phyloP scores from a whole-genome alignment of 1,139 yeast species.

The Diutina siamensis region DNA sequence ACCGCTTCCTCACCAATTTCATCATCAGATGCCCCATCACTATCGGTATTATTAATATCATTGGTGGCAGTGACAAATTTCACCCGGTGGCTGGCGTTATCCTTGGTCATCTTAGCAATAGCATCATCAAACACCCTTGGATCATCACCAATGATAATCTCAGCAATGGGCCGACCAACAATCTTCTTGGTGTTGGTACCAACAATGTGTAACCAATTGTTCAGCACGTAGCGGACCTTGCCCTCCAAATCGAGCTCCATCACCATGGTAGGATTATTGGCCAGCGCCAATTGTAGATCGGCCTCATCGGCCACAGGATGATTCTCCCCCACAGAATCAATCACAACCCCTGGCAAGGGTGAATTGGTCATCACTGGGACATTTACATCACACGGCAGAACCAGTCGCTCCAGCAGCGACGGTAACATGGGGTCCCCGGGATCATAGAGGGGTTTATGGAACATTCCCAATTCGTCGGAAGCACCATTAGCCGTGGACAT shows the following conservation, averaged over 20 bases:
- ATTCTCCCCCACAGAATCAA: slow-evolving; percentile 7
- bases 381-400: slow-evolving; percentile 14
- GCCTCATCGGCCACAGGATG: slow-evolving; percentile 23
- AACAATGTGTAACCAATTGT: slow-evolving; percentile 65
- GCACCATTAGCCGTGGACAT: background rate
- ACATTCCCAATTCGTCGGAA: slow-evolving; percentile 4
- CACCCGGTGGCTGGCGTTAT: slow-evolving; percentile 70
- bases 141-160: slow-evolving; percentile 63
- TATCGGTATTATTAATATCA: slow-evolving; percentile 4
- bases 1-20: background rate
- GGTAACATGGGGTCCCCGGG: background rate
- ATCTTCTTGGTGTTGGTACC: slow-evolving; percentile 54
- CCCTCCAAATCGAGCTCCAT: slow-evolving; percentile 78
- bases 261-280: slow-evolving; percentile 68
- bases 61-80: slow-evolving; percentile 50
- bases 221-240: slow-evolving; percentile 59
- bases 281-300: slow-evolving; percentile 45
- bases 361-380: background rate
- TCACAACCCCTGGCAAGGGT: background rate
- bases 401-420: slow-evolving; percentile 11
- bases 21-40: background rate
- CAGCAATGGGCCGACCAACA: slow-evolving; percentile 47
- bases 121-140: slow-evolving; percentile 60
- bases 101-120: slow-evolving; percentile 55
- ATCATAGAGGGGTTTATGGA: background rate